Percentiles rank a stretch among this genome's conserved stretches.
phyloP scores from a whole-genome alignment of 495 filamentous ascomycete genomes.

The Aspergillus nanangensis region DNA sequence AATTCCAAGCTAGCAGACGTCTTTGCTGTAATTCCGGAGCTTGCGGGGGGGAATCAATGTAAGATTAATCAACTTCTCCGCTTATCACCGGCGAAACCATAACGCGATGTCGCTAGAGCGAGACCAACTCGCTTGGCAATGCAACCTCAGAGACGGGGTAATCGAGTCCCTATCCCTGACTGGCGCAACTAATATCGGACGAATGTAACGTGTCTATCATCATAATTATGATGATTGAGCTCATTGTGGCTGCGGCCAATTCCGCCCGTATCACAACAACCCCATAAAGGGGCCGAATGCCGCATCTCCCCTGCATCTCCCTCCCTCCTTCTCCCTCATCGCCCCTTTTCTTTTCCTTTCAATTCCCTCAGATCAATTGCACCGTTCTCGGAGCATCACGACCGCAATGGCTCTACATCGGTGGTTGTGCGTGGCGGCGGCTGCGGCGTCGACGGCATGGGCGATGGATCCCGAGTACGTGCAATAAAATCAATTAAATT shows the following conservation, averaged over 20 bases:
- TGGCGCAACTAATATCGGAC: not conserved
- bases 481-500: too few relatives aligned
- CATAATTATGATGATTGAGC: not conserved
- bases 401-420: not conserved
- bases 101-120: too few relatives aligned
- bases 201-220: conserved; percentile 1
- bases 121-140: conserved; percentile 21
- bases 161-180: not conserved
- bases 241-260: not conserved
- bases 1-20: too few relatives aligned
- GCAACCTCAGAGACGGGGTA: conserved; percentile 19
- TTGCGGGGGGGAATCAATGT: too few relatives aligned
- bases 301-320: not conserved
- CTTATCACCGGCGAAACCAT: not conserved
- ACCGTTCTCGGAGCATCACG: too few relatives aligned
- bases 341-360: conserved; percentile 13
- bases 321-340: conserved; percentile 5
- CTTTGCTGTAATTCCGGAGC: too few relatives aligned
- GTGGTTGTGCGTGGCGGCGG: conserved; percentile 3
- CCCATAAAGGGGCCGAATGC: too few relatives aligned
- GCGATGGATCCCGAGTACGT: conserved; percentile 20
- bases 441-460: conserved; percentile 12
- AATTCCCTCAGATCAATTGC: too few relatives aligned
- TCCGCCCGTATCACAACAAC: not conserved
- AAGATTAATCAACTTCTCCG: too few relatives aligned